Evolutionary conservation across 2,329 filamentous ascomycete genomes (phyloP).

Genomic region (Aspergillus melleus): DNA sequence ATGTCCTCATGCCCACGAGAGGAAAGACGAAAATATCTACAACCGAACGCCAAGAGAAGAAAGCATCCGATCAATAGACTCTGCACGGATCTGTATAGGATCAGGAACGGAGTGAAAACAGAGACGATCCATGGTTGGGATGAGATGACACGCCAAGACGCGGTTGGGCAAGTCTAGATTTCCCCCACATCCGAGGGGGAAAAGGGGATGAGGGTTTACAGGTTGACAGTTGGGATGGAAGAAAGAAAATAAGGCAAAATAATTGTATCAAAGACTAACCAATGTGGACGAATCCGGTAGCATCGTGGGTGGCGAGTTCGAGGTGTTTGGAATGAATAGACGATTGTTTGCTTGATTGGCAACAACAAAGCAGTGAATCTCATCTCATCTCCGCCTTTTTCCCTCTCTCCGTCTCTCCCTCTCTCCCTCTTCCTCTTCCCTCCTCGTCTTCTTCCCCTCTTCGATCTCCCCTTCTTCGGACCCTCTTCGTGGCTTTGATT

Average conservation of each 20-base stretch:
- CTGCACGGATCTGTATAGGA: neutral
- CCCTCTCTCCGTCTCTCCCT: slow-evolving; percentile 3
- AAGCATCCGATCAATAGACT: neutral
- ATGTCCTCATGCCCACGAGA: too few relatives aligned
- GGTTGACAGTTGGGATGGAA: too few relatives aligned
- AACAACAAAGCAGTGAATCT: neutral
- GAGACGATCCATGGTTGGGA: neutral
- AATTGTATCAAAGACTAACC: neutral
- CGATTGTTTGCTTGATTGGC: neutral
- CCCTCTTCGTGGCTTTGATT: neutral
- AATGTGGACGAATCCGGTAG: neutral
- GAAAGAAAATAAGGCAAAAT: neutral
- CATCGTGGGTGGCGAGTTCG: too few relatives aligned
- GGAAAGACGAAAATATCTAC: neutral
- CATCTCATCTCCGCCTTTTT: slow-evolving; percentile 3
- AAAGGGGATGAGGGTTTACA: neutral
- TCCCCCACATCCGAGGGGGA: neutral
- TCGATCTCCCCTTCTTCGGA: neutral
- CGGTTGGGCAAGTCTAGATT: neutral
- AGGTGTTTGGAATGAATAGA: too few relatives aligned
- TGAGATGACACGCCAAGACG: neutral
- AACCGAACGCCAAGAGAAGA: neutral
- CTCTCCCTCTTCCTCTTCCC: slow-evolving; percentile 1
- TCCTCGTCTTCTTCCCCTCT: slow-evolving; percentile 1
- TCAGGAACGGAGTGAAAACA: neutral